phyloP scores from a whole-genome alignment of 2,329 filamentous ascomycete genomes.

The Fusarium praegraminearum region DNA sequence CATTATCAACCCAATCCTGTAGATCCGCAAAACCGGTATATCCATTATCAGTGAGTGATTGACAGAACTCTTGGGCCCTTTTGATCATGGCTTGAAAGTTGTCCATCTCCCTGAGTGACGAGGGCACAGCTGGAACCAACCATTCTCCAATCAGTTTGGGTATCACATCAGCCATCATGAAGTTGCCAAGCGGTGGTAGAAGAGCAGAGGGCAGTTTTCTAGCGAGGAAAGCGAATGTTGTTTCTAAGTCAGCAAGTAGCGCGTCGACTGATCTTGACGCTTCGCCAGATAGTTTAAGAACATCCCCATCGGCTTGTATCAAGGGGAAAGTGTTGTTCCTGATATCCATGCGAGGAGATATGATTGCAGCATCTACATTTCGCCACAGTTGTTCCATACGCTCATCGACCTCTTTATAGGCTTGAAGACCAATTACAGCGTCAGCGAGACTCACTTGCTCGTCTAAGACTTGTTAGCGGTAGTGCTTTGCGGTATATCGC shows the following conservation, averaged over 20 bases:
- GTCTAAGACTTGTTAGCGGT: conserved; percentile 51
- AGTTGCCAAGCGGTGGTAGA: conserved; percentile 70
- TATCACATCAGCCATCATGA: conserved; percentile 77
- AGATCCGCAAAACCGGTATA: conserved; percentile 75
- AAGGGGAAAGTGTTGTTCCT: conserved; percentile 52
- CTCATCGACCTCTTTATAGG: conserved; percentile 71
- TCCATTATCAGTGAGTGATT: conserved; percentile 68
- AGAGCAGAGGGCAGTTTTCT: conserved; percentile 66
- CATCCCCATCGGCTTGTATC: conserved; percentile 58
- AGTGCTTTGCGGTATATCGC: background rate
- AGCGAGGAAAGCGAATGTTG: conserved; percentile 64
- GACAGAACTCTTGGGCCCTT: conserved; percentile 72
- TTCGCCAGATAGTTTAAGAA: conserved; percentile 58
- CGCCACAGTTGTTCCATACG: conserved; percentile 72
- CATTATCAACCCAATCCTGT: conserved; percentile 82
- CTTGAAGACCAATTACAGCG: conserved; percentile 67
- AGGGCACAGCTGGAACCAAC: conserved; percentile 81
- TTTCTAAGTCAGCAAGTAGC: conserved; percentile 66
- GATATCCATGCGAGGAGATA: conserved; percentile 68
- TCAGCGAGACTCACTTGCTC: conserved; percentile 66
- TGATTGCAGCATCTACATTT: conserved; percentile 70
- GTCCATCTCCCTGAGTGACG: conserved; percentile 76
- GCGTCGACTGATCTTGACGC: conserved; percentile 61
- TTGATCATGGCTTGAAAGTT: conserved; percentile 78
- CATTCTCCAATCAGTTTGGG: conserved; percentile 77